Evolutionary conservation across 2,329 filamentous ascomycete species (phyloP), one percentile per base, ranked within the genome.

Genomic region (Incumbomyces lentus): DNA sequence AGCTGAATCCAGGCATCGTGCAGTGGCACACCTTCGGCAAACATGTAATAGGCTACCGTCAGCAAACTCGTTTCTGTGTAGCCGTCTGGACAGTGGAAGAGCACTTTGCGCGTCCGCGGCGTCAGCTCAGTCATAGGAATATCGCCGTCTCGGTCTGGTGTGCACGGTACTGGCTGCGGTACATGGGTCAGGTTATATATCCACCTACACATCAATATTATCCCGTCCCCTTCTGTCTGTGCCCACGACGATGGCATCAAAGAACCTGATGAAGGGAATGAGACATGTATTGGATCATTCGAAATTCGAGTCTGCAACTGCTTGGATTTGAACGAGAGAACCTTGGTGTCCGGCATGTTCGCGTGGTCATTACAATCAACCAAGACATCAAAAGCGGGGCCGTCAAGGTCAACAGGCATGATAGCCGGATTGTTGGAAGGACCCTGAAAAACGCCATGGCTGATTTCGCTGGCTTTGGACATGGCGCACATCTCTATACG

Each of bases 31-130:
- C 86, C 87, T 51, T 92, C 86, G 45, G 85, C 86, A 64, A 88
- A 98, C 74, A 93, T 94, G 62, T 83, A 87, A 65, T 98, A 98
- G 8, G 90, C 86, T 33, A 98, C 78, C 1, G 79, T 87, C 14
- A 98, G 73, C 64, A 98, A 75, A 1, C 88, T 88, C 1, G 85
- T 90, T 65, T 98, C 92, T 0, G 92, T 98, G 59, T 98, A 98
- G 14, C 92, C 92, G 63, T 98, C 92, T 2, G 83, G 82, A 63
- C 92, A 96, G 64, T 96, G 90, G 34, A 98, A 85, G 29, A 96
- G 75, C 30, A 96, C 79, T 60, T 81, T 88, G 52, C 79, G 72
- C 46, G 79, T 71, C 22, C 61, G 61, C 7, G 52, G 48, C n/a
- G 46, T 49, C 5, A 60, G 54, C 6, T 59, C 55, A 1, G 62